Base-by-base conservation (phyloP, 2,329 filamentous ascomycete genomes). In the Penicillium polonicum region DNA sequence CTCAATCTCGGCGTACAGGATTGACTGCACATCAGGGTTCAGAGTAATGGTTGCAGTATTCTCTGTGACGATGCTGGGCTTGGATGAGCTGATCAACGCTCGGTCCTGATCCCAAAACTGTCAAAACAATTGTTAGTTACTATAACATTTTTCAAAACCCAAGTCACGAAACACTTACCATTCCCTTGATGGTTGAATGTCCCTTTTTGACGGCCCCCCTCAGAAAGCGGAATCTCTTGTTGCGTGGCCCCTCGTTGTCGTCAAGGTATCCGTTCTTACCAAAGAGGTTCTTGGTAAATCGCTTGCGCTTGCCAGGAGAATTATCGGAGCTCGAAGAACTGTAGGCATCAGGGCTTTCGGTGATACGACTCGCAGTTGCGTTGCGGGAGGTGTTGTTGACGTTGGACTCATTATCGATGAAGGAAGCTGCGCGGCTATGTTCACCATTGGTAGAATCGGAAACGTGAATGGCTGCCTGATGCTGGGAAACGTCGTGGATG, bases 1-100 rank as follows among this genome's bases (percentile, higher is more conserved):
- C 57, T 80, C 78, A 42, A 80, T 65, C 50, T 79, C 76, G 2
- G 74, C 74, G 58, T 79, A 79, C 17, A 81, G 65, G 51, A 74
- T 76, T 6, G 76, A 74, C 59, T 81, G 79, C 7, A 68, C 65
- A 2, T 68, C 64, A 31, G 74, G 73, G 54, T 73, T 70, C 25
- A 80, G 60, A 4, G 77, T 79, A 53, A 79, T 73, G 2, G 70
- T 67, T 17, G 74, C 65, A 13, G 62, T 70, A 6, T 69, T 65
- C 43, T 65, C 33, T 5, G 42, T 46, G 17, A 46, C 31, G 31
- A 53, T 53, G 31, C 29, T 29, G 31, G 50, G 29, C 12, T 53
- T 45, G 31, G 41, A 17, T 38, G 41, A 4, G 31, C 4, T 12
- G 31, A 36, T 36, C 19, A 48, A 25, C 25, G 21, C 45, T 36